Evolutionary conservation across 768 basidiomycete genomes (phyloP).

Genomic region (Amanita jacksonii): DNA sequence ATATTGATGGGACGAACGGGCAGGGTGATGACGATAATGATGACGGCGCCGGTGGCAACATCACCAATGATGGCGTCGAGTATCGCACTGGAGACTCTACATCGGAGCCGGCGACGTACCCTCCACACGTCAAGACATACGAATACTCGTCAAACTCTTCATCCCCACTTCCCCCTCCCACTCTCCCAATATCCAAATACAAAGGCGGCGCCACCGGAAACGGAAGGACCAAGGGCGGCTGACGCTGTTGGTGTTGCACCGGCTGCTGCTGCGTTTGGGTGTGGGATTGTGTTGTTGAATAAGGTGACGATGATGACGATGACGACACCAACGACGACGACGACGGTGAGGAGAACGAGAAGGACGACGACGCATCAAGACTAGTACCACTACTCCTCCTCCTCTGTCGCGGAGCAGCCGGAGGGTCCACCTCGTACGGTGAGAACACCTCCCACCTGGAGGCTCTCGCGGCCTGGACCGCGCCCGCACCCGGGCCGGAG

Average conservation of each 20-base stretch:
- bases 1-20: conserved; percentile 20
- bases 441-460: background rate
- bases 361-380: too few relatives aligned
- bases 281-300: too few relatives aligned
- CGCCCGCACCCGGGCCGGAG: too few relatives aligned
- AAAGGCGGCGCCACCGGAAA: conserved; percentile 3
- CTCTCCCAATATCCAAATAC: conserved; percentile 8
- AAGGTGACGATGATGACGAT: too few relatives aligned
- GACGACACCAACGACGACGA: too few relatives aligned
- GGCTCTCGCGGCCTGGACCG: background rate
- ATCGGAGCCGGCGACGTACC: conserved; percentile 9
- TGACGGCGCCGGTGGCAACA: too few relatives aligned
- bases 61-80: too few relatives aligned
- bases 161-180: conserved; percentile 7
- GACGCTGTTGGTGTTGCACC: background rate
- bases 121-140: conserved; percentile 24
- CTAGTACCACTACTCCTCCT: background rate
- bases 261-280: too few relatives aligned
- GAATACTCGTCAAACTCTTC: conserved; percentile 14
- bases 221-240: background rate
- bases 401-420: conserved; percentile 21
- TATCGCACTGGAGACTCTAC: background rate
- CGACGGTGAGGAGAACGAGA: background rate
- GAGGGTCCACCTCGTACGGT: background rate
- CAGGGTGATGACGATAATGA: conserved; percentile 16